Base-by-base conservation (phyloP, 2,329 filamentous ascomycete genomes). In the Hymenoscyphus repandus region DNA sequence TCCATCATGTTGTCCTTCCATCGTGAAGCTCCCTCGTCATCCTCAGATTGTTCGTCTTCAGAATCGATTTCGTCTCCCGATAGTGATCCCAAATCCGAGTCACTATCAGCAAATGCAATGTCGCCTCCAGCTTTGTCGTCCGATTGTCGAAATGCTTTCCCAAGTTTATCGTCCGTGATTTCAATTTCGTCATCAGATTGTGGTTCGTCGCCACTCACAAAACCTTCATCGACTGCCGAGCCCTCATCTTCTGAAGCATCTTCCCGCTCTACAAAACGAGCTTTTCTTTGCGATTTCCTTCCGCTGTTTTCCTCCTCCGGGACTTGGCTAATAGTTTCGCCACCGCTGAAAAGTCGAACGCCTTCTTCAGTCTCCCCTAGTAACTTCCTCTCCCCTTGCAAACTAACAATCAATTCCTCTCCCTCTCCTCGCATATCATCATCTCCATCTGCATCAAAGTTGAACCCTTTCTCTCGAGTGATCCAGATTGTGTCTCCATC, bases 401-500 rank as follows among this genome's bases (percentile, higher is more conserved):
- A 75, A 20, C 85, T 86, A 37, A 99, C 84, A 57, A 99, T 93
- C 69, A 99, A 82, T 69, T 96, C 90, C 68, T 99, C 93, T 37
- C 93, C 93, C 48, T 97, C 78, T n/a, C 93, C 93, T 41, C 89
- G 82, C 60, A 96, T 88, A 10, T 82, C 72, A 12, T 75, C 74
- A 4, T 78, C 78, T 1, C 71, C 78, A 10, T 88, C 83, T 57
- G 76, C 78, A 66, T 85, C 76, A 58, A 99, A 96, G 3, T 81
- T 95, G 61, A 86, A 86, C 0, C 82, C 82, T 60, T 83, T 85
- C 46, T 85, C 80, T 50, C 79, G 73, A 9, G 82, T 85, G 53
- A 85, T 96, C 73, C 95, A 99, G 34, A 99, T 91, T 6, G 92
- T 91, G 70, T 99, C 93, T 54, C 95, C 95, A 60, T 99, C 93